These are phyloP conservation scores for Hydnomerulius pinastri DNA, from an alignment of 768 basidiomycete genomes.

Conservation along the genomic window DNA sequence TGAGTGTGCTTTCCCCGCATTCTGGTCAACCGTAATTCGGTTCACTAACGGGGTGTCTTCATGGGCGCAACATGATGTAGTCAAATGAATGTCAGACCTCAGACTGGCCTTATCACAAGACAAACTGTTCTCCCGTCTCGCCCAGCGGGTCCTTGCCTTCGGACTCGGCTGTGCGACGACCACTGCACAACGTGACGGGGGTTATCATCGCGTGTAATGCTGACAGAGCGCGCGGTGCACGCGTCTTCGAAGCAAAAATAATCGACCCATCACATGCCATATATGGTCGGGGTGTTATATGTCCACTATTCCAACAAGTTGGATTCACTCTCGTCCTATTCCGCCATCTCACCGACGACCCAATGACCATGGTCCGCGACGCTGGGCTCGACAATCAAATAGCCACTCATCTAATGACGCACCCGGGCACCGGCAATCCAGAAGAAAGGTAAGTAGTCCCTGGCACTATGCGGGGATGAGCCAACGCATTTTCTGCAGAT, in stretches of 20 bases:
- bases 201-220: conserved; percentile 26
- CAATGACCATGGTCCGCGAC: conserved; percentile 20
- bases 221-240: conserved; percentile 24
- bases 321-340: conserved; percentile 32
- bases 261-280: conserved; percentile 27
- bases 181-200: conserved; percentile 13
- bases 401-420: conserved; percentile 30
- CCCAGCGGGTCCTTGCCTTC: not conserved
- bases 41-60: not conserved
- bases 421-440: conserved; percentile 28
- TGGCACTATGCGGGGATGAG: not conserved
- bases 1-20: conserved; percentile 6
- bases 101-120: conserved; percentile 26
- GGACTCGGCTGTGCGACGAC: not conserved
- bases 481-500: conserved; percentile 11
- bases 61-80: not conserved
- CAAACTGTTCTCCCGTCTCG: conserved; percentile 8
- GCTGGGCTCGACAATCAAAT: conserved; percentile 31
- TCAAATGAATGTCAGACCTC: conserved; percentile 26
- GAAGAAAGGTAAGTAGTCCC: conserved; percentile 17
- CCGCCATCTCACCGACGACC: conserved; percentile 25
- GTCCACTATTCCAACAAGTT: conserved; percentile 28
- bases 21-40: not conserved
- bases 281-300: conserved; percentile 22
- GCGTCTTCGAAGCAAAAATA: conserved; percentile 20